phyloP scores from a whole-genome alignment of 1,139 yeast genomes.

The Candida albicans region DNA sequence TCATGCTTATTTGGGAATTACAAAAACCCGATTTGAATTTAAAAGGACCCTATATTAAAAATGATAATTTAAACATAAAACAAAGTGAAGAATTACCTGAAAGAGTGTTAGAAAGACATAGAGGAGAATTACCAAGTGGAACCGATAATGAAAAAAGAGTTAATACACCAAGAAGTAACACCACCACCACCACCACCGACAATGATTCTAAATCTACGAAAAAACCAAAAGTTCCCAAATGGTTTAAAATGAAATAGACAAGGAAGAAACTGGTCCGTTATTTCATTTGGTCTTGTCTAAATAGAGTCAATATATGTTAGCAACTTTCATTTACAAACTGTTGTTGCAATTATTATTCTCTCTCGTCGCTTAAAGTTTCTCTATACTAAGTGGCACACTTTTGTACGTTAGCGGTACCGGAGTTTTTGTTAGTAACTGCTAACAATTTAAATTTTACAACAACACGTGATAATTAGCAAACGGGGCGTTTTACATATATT shows the following conservation, averaged over 20 bases:
- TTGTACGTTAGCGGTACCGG: too few species aligned
- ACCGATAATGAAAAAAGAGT: conserved; percentile 3
- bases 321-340: too few species aligned
- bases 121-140: conserved; percentile 29
- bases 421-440: too few species aligned
- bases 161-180: conserved; percentile 24
- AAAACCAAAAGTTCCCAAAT: conserved; percentile 13
- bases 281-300: too few species aligned
- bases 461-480: too few species aligned
- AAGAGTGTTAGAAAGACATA: conserved; percentile 33
- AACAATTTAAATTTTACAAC: too few species aligned
- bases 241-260: conserved; percentile 14
- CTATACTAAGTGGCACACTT: too few species aligned
- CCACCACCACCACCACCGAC: background rate
- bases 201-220: conserved; percentile 1
- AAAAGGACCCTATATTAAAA: conserved; percentile 27
- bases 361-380: too few species aligned
- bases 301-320: too few species aligned
- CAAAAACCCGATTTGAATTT: conserved; percentile 11
- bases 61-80: conserved; percentile 19
- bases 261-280: too few species aligned
- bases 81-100: conserved; percentile 40
- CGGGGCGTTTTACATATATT: too few species aligned
- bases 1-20: conserved; percentile 40
- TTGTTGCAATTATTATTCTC: too few species aligned